phyloP scores from a whole-genome alignment of 1,284 basidiomycete genomes.

The Cryptococcus sp. region DNA sequence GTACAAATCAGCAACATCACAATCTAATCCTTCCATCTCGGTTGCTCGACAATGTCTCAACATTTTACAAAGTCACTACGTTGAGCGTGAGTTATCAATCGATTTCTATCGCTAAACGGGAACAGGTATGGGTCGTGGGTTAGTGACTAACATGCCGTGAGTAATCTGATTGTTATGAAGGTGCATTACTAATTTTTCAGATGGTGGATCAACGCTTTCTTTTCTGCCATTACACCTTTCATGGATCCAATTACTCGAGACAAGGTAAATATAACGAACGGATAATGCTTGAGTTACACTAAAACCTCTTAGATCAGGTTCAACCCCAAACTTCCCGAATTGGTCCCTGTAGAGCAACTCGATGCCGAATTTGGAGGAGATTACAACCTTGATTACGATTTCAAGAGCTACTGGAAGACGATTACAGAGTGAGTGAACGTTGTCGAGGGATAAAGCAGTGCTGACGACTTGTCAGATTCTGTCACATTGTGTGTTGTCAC shows the following conservation, averaged over 20 bases:
- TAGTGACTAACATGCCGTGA: slow-evolving; percentile 75
- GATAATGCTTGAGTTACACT: not conserved
- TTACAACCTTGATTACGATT: slow-evolving; percentile 71
- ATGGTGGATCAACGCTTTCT: slow-evolving; percentile 74
- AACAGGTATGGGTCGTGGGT: slow-evolving; percentile 69
- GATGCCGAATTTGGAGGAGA: slow-evolving; percentile 77
- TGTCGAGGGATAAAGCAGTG: not conserved
- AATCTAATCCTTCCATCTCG: slow-evolving; percentile 73
- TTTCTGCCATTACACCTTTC: slow-evolving; percentile 79
- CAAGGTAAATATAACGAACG: slow-evolving; percentile 62
- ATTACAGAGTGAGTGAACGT: slow-evolving; percentile 57
- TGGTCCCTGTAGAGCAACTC: slow-evolving; percentile 69
- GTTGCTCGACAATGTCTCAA: slow-evolving; percentile 70
- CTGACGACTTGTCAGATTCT: slow-evolving; percentile 19
- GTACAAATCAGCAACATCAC: slow-evolving; percentile 71
- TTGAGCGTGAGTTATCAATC: slow-evolving; percentile 52
- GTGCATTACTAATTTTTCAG: slow-evolving; percentile 10
- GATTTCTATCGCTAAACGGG: not conserved
- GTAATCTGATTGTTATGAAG: slow-evolving; percentile 18
- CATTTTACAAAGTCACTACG: slow-evolving; percentile 87
- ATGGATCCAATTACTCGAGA: slow-evolving; percentile 84
- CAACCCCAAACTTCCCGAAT: slow-evolving; percentile 72
- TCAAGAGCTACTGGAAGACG: slow-evolving; percentile 71
- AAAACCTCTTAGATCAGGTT: slow-evolving; percentile 65
- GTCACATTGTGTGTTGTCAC: slow-evolving; percentile 19